Evolutionary conservation across 306 rosid genomes (phyloP).

Genomic region (Mimosa pudica): DNA sequence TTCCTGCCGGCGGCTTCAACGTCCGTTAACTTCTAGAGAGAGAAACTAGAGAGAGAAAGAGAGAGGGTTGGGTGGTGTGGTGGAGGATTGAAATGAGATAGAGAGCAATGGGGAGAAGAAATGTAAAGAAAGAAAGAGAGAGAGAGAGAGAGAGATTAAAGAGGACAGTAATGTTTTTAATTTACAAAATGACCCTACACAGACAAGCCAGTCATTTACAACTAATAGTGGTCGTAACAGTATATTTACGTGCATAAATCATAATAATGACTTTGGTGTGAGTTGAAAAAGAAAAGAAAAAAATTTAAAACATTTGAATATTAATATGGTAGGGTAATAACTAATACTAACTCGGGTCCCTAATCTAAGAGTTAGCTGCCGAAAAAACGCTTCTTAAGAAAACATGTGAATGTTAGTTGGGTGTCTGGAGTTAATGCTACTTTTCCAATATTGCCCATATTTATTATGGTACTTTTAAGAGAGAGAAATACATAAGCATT

Average conservation of each 20-base stretch:
- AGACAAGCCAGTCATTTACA: constrained; percentile 34
- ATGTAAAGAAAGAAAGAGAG: constrained; percentile 8
- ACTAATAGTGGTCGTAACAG: constrained; percentile 9
- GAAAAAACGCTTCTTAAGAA: no score
- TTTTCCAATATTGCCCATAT: no score
- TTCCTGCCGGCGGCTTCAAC: constrained; percentile 7
- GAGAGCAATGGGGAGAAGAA: constrained; percentile 34
- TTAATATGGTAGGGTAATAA: constrained; percentile 3
- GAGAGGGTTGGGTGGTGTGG: constrained; percentile 49
- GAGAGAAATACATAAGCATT: no score
- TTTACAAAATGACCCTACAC: constrained; percentile 49
- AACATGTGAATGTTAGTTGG: no score
- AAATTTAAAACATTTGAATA: neutral
- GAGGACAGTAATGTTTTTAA: constrained; percentile 49
- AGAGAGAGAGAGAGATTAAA: constrained; percentile 43
- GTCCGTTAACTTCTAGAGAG: constrained; percentile 32
- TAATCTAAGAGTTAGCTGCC: no score
- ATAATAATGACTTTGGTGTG: neutral
- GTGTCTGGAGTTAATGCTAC: no score
- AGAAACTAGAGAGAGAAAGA: constrained; percentile 40
- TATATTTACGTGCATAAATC: constrained; percentile 25
- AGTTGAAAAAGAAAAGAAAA: neutral
- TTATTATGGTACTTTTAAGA: no score
- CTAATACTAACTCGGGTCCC: no score
- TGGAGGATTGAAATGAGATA: constrained; percentile 52